Conservation (phyloP, 2,329 filamentous ascomycete genomes). For the Scedosporium dehoogii region DNA sequence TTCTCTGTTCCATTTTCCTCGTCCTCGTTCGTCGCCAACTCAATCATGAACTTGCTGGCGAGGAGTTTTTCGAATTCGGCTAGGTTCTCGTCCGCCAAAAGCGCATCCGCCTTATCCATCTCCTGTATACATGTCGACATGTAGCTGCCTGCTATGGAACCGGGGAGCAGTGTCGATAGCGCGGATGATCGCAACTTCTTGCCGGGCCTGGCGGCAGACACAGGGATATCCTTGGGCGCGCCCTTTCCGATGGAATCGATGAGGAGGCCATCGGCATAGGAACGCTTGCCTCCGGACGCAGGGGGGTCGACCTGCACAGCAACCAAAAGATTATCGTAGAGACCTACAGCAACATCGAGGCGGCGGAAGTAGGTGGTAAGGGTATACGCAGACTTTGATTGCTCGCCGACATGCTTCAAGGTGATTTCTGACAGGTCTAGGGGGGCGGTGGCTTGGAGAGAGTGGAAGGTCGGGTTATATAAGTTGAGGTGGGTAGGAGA, state of each 20-base stretch:
- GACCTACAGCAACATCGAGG: conserved; percentile 54
- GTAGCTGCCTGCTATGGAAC: conserved; percentile 40
- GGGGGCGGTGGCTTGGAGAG: conserved; percentile 40
- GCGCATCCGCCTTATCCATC: conserved; percentile 34
- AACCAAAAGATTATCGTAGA: conserved; percentile 54
- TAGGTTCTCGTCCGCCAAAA: conserved; percentile 35
- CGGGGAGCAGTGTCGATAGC: conserved; percentile 31
- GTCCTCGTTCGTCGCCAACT: conserved; percentile 15
- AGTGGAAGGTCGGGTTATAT: conserved; percentile 61
- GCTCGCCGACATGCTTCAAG: conserved; percentile 15
- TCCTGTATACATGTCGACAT: conserved; percentile 34
- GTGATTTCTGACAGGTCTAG: conserved; percentile 32
- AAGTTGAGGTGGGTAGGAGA: conserved; percentile 46
- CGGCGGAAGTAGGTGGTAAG: conserved; percentile 56
- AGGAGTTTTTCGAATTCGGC: conserved; percentile 39
- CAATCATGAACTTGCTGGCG: conserved; percentile 37
- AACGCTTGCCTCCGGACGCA: conserved; percentile 42
- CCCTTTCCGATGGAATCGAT: conserved; percentile 68
- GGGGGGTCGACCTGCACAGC: conserved; percentile 61
- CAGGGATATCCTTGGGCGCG: conserved; percentile 23
- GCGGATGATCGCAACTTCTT: conserved; percentile 9
- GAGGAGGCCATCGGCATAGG: conserved; percentile 48
- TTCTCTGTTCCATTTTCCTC: conserved; percentile 11
- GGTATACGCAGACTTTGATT: conserved; percentile 26
- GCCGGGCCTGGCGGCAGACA: neutral